Percentiles rank a stretch among this genome's conserved stretches.
phyloP scores from a whole-genome alignment of 1,139 yeast genomes.

The Lodderomyces beijingensis region DNA sequence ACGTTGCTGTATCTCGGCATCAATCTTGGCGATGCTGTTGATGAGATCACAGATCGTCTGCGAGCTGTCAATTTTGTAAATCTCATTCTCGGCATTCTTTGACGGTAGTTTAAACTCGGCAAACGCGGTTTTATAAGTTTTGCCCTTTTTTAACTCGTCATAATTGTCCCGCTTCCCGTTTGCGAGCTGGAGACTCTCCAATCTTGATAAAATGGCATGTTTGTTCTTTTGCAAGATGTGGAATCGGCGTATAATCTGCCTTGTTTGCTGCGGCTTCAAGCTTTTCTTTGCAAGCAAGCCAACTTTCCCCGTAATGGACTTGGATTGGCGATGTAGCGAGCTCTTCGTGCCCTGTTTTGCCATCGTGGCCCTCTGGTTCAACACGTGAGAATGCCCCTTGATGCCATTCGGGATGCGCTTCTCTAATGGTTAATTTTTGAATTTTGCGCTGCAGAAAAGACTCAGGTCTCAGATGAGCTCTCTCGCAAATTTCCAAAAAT shows the following conservation, averaged over 20 bases:
- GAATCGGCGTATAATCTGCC: slow-evolving; percentile 64
- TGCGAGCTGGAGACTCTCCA: slow-evolving; percentile 11
- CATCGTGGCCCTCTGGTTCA: slow-evolving; percentile 1
- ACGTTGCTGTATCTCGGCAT: slow-evolving; percentile 51
- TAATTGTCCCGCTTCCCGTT: slow-evolving; percentile 18
- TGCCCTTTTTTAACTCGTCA: slow-evolving; percentile 12
- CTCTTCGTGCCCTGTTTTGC: slow-evolving; percentile 8
- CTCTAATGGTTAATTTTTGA: too few relatives aligned
- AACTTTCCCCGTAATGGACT: slow-evolving; percentile 27
- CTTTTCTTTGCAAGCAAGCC: slow-evolving; percentile 19
- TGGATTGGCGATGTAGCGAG: slow-evolving; percentile 22
- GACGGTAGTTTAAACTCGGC: slow-evolving; percentile 7
- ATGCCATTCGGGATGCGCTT: slow-evolving; percentile 1
- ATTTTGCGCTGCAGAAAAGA: too few relatives aligned
- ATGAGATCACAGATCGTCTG: slow-evolving; percentile 15
- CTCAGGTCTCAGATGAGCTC: too few relatives aligned
- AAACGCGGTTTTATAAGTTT: slow-evolving; percentile 6
- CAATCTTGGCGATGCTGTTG: slow-evolving; percentile 46
- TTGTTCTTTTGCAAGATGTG: slow-evolving; percentile 58
- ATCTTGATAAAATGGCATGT: slow-evolving; percentile 28
- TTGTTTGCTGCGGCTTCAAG: slow-evolving; percentile 63
- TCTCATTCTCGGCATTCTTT: slow-evolving; percentile 14
- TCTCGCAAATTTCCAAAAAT: too few relatives aligned
- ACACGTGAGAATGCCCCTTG: neutral
- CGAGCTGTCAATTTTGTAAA: slow-evolving; percentile 20